Base-by-base conservation (phyloP, 2,329 filamentous ascomycete species). In the Claviceps fusiformis region DNA sequence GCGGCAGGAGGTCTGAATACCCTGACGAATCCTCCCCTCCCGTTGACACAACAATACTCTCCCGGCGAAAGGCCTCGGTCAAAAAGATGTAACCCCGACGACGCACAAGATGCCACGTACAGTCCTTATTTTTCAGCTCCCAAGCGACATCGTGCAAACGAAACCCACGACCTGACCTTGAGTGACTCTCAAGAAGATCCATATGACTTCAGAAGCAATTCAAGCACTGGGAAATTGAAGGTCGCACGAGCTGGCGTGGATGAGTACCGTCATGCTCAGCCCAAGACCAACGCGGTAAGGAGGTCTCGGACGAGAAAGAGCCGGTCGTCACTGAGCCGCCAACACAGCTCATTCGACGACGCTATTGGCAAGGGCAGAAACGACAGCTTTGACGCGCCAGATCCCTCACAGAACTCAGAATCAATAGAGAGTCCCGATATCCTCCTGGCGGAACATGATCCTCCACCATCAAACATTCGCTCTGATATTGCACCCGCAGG, bases 291-390 rank as follows among this genome's bases (percentile, higher is more conserved):
- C 41, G 31, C 33, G 4, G 37, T 9, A 10, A 49, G 41, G 44
- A 53, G 41, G 35, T 31, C 27, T 13, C 50, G 50, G 13, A 15
- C 9, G 27, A 52, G 55, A 49, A 54, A 46, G 5, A 50, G 39
- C 13, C 15, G 55, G 24, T 35, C 29, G 11, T 37, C 37, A n/a
- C 39, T 27, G 5, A 83, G 9, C 27, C 2, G n/a, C 15, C 11
- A 45, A 47, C 15, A 31, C 1, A 49, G 27, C 43, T 35, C 17
- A 10, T 19, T 41, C 15, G 41, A 51, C 7, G 37, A 13, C 31
- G 27, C 17, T 3, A 6, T 13, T 15, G 8, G 35, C 37, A 53
- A 50, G 10, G 10, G 13, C 19, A n/a, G 44, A 13, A 48, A 11
- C 6, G 43, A n/a, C 17, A 19, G 31, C 7, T 2, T 31, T 43